These are phyloP conservation scores for Dothideomycetes sp. DNA, from an alignment of 2,329 filamentous ascomycete genomes.

Conservation along the genomic window DNA sequence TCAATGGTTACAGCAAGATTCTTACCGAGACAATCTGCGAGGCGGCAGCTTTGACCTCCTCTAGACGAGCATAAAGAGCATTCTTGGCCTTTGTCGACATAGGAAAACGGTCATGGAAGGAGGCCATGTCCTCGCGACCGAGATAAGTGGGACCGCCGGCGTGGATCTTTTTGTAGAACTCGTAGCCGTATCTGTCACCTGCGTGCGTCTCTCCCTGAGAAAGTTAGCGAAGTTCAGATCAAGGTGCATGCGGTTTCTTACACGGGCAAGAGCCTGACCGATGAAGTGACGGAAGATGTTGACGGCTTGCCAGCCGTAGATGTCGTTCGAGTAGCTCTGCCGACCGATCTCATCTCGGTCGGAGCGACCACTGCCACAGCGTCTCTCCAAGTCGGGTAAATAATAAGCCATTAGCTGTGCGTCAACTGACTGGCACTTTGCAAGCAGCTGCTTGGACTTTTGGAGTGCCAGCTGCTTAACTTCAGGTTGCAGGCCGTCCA, in stretches of 20 bases:
- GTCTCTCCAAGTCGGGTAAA: slow-evolving; percentile 16
- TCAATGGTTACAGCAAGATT: background rate
- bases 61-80: slow-evolving; percentile 29
- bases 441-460: slow-evolving; percentile 17
- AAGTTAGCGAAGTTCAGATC: too few species aligned
- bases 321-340: slow-evolving; percentile 35
- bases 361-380: slow-evolving; percentile 15
- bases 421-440: slow-evolving; percentile 17
- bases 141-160: slow-evolving; percentile 34
- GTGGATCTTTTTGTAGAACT: slow-evolving; percentile 31
- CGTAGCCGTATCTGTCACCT: slow-evolving; percentile 35
- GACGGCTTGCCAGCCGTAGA: slow-evolving; percentile 40
- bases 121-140: slow-evolving; percentile 22
- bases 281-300: slow-evolving; percentile 38
- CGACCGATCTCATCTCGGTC: slow-evolving; percentile 25
- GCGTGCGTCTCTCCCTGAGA: background rate
- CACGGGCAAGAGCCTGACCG: slow-evolving; percentile 25
- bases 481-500: too few species aligned
- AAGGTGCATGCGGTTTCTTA: too few species aligned
- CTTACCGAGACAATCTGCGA: slow-evolving; percentile 24
- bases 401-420: slow-evolving; percentile 25
- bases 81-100: slow-evolving; percentile 32
- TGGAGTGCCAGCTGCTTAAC: too few species aligned
- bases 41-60: slow-evolving; percentile 31
- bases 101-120: slow-evolving; percentile 30